Evolutionary conservation across 1,139 yeast genomes (phyloP).

Genomic region (Arxiozyma heterogenica): DNA sequence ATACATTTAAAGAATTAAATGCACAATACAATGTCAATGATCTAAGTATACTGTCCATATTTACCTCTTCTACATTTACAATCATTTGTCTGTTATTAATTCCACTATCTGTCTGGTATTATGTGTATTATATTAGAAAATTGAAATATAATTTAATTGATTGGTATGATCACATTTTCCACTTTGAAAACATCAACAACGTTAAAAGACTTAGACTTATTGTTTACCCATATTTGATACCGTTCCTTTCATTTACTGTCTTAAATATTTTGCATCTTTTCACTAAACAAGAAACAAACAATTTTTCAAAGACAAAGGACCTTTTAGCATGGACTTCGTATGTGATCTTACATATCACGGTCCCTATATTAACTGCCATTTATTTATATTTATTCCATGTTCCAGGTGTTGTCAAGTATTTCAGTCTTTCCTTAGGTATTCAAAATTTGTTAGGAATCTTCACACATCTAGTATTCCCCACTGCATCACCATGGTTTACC

Average conservation of each 20-base stretch:
- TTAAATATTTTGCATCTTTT: slow-evolving; percentile 36
- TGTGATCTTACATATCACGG: slow-evolving; percentile 50
- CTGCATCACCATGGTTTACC: slow-evolving; percentile 67
- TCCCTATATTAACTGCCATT: slow-evolving; percentile 53
- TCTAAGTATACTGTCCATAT: slow-evolving; percentile 7
- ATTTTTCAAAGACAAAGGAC: slow-evolving; percentile 38
- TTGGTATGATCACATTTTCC: slow-evolving; percentile 21
- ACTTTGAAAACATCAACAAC: slow-evolving; percentile 14
- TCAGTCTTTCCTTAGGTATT: slow-evolving; percentile 44
- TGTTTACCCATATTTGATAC: slow-evolving; percentile 19
- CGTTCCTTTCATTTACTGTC: slow-evolving; percentile 16
- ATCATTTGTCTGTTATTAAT: slow-evolving; percentile 11
- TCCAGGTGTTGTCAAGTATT: slow-evolving; percentile 48
- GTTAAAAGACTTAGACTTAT: slow-evolving; percentile 14
- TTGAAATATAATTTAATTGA: slow-evolving; percentile 18
- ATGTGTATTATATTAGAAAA: slow-evolving; percentile 17
- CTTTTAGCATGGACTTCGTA: slow-evolving; percentile 51
- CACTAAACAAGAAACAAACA: slow-evolving; percentile 27
- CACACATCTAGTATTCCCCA: slow-evolving; percentile 54
- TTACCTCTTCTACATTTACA: slow-evolving; percentile 12
- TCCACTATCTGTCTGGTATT: slow-evolving; percentile 23
- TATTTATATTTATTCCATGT: slow-evolving; percentile 60
- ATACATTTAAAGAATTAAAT: slow-evolving; percentile 22
- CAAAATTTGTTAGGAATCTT: slow-evolving; percentile 53
- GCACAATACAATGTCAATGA: slow-evolving; percentile 9